Base-by-base conservation (phyloP, 2,329 filamentous ascomycete species). In the Basipetospora chlamydospora region DNA sequence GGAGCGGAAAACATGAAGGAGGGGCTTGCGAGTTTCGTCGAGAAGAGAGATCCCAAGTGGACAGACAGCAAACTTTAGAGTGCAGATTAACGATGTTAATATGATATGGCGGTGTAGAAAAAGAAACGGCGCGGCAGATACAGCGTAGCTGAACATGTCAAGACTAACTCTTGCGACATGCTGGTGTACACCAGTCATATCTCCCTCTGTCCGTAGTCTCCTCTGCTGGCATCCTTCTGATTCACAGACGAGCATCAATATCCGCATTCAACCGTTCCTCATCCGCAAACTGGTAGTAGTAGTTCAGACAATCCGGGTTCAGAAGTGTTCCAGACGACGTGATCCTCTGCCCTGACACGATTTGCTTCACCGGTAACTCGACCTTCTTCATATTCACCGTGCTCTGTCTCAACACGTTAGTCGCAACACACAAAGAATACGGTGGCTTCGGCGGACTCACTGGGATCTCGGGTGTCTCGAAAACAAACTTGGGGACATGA, bases 381-480 rank as follows among this genome's bases (percentile, higher is more conserved):
- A 90, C 83, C 55, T 90, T 90, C 54, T 90, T 90, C 34, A 83
- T 57, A 50, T 88, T 90, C 43, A 90, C 75, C 0, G 83, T 90
- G 0, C 77, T 81, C 75, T 85, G n/a, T 17, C 17, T 12, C 3
- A n/a, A 11, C 11, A n/a, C n/a, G 23, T 35, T 35, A 35, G 33
- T 15, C n/a, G 12, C 16, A 21, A 18, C 1, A 28, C 4, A 21
- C 13, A 2, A 23, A 28, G 6, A 4, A 33, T 17, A 31, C 9
- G 4, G 12, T 18, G 13, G 12, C 9, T n/a, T 15, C 16, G 8
- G 17, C 10, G 28, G 18, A 66, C 77, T 59, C 55, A 83, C 80
- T 42, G 83, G 84, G 50, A 90, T 86, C 46, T 82, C 83, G 13
- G 76, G 77, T 6, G 80, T 83, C 59, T 85, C 75, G 52, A 88